Percentiles rank a stretch among this genome's conserved stretches.
phyloP scores from a whole-genome alignment of 2,329 filamentous ascomycete species.

The Bipolaris zeicola region DNA sequence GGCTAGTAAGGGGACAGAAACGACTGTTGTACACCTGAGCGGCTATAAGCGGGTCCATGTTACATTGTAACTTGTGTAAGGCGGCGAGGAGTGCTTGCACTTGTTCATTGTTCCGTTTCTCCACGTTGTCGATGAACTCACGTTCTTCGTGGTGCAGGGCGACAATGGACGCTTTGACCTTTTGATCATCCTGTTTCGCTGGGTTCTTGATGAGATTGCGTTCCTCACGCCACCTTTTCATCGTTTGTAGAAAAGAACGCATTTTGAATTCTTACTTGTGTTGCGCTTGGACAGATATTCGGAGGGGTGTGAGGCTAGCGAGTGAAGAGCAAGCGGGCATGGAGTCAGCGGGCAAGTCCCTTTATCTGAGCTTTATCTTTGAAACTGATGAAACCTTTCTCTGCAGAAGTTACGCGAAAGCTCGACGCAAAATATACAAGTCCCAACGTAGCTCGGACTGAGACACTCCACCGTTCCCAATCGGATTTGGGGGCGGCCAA shows the following conservation, averaged over 20 bases:
- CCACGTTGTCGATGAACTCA: not conserved
- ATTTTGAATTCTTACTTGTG: not conserved
- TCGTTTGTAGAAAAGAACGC: not conserved
- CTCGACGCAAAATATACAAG: too few relatives aligned
- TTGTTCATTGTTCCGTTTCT: not conserved
- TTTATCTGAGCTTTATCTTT: not conserved
- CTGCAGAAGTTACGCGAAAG: not conserved
- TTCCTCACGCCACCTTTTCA: not conserved
- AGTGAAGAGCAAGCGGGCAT: too few relatives aligned
- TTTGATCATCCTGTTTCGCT: not conserved
- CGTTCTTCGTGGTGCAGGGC: not conserved
- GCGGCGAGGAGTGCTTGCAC: not conserved
- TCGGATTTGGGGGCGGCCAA: not conserved
- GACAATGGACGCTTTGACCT: too few relatives aligned
- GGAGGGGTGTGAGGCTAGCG: too few relatives aligned
- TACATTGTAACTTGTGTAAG: conserved; percentile 8
- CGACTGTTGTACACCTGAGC: conserved; percentile 25
- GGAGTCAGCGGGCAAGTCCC: not conserved
- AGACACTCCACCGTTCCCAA: not conserved
- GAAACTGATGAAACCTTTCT: not conserved
- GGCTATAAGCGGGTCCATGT: conserved; percentile 24
- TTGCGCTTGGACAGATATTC: not conserved
- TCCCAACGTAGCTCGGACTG: too few relatives aligned
- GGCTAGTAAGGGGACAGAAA: conserved; percentile 23
- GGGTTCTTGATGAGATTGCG: not conserved